Conservation (phyloP, 192 early-diverging fungal genomes). For the Backusella sp. region DNA sequence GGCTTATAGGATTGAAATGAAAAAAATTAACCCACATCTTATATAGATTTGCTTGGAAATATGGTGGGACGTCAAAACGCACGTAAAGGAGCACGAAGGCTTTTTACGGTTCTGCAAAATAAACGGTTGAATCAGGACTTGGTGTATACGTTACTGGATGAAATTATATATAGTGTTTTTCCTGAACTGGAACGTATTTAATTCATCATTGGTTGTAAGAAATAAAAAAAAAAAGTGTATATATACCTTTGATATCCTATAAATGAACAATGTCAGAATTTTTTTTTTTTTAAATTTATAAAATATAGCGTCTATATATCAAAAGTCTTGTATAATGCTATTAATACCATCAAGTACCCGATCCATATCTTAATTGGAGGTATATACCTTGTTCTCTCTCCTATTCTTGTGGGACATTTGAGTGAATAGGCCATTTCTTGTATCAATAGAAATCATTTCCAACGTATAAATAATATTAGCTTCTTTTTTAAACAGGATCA, state of each 20-base stretch:
- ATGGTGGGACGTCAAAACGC: slow-evolving; percentile 88
- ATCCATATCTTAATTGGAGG: background rate
- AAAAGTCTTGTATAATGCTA: background rate
- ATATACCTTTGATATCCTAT: background rate
- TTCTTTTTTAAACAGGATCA: no score
- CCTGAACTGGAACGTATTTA: slow-evolving; percentile 53
- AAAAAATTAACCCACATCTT: background rate
- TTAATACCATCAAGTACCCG: background rate
- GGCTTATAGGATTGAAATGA: background rate
- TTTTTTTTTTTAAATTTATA: background rate
- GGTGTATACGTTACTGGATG: slow-evolving; percentile 75
- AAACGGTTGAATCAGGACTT: slow-evolving; percentile 76
- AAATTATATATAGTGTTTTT: slow-evolving; percentile 65
- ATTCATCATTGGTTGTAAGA: background rate
- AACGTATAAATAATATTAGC: no score
- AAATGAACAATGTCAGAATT: background rate
- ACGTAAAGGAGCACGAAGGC: slow-evolving; percentile 63
- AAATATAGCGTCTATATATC: background rate
- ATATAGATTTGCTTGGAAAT: slow-evolving; percentile 58
- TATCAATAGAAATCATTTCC: no score
- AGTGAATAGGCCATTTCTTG: background rate
- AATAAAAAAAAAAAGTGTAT: background rate
- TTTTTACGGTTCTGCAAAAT: slow-evolving; percentile 75
- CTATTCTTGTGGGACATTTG: background rate
- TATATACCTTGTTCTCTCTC: background rate